A percentile compares a stretch with the other conserved stretches of the same genome.
These are phyloP conservation scores for Serpula lacrymans DNA, from an alignment of 768 basidiomycete species.

Conservation along the genomic window DNA sequence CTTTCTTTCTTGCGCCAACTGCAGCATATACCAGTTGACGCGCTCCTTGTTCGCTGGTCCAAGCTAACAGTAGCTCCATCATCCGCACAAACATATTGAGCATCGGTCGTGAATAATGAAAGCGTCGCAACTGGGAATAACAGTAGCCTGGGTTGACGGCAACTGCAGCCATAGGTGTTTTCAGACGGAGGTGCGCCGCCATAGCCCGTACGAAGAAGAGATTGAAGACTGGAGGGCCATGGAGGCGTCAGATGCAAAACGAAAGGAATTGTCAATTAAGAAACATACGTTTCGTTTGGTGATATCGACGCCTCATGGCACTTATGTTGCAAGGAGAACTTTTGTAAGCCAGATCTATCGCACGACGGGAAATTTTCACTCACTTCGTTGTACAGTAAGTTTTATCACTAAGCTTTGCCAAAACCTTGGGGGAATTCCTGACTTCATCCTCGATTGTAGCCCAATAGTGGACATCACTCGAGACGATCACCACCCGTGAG, in stretches of 20 bases:
- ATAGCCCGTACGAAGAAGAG: slow-evolving; percentile 29
- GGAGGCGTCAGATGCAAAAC: too few species aligned
- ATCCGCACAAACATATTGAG: not conserved
- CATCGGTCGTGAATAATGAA: not conserved
- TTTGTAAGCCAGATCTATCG: not conserved
- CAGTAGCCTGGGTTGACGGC: slow-evolving; percentile 30
- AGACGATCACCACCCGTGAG: slow-evolving; percentile 27
- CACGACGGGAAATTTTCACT: too few species aligned
- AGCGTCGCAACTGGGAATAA: slow-evolving; percentile 20
- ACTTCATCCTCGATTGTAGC: slow-evolving; percentile 16
- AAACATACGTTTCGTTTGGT: slow-evolving; percentile 23
- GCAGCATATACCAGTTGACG: slow-evolving; percentile 32
- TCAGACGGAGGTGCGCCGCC: slow-evolving; percentile 14
- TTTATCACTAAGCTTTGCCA: slow-evolving; percentile 20
- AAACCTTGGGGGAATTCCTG: slow-evolving; percentile 14
- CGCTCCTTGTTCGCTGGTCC: slow-evolving; percentile 29
- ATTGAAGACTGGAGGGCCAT: slow-evolving; percentile 20
- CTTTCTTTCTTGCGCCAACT: slow-evolving; percentile 18
- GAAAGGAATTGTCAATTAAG: not conserved
- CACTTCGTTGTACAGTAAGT: slow-evolving; percentile 18
- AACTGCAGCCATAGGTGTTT: slow-evolving; percentile 20
- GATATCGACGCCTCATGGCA: slow-evolving; percentile 18
- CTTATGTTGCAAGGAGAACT: slow-evolving; percentile 8
- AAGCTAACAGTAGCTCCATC: slow-evolving; percentile 10
- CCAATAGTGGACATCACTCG: slow-evolving; percentile 26